Evolutionary conservation across 495 filamentous ascomycete species (phyloP).

Genomic region (Penicilliopsis zonata): DNA sequence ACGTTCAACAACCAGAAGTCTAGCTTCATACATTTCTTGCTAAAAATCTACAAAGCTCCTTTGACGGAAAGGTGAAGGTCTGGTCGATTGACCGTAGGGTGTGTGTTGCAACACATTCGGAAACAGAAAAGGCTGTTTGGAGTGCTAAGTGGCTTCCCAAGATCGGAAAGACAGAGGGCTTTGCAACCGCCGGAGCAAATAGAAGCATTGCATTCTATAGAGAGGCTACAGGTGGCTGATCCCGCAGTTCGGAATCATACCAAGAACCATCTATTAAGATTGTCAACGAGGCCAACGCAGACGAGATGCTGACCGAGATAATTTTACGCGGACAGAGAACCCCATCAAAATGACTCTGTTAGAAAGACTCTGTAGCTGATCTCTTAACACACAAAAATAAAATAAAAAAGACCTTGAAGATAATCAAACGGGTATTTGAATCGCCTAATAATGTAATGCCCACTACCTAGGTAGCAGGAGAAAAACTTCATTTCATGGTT

Average conservation of each 20-base stretch:
- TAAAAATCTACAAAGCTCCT: constrained; percentile 44
- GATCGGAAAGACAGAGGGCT: constrained; percentile 63
- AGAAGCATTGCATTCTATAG: constrained; percentile 77
- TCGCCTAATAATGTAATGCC: not conserved
- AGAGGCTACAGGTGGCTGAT: constrained; percentile 71
- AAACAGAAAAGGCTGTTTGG: constrained; percentile 82
- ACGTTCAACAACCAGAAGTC: too few relatives aligned
- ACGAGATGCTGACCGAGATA: too few relatives aligned
- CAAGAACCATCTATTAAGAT: too few relatives aligned
- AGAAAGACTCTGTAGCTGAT: too few relatives aligned
- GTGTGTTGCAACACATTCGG: constrained; percentile 88
- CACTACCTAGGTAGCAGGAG: not conserved
- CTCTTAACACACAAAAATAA: too few relatives aligned
- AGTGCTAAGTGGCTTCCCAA: constrained; percentile 81
- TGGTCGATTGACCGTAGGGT: constrained; percentile 74
- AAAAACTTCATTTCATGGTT: constrained; percentile 34
- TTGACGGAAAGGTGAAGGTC: constrained; percentile 89
- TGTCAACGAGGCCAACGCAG: too few relatives aligned
- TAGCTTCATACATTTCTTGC: too few relatives aligned
- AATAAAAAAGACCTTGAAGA: too few relatives aligned
- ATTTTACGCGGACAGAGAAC: too few relatives aligned
- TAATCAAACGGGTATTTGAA: not conserved
- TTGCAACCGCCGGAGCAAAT: constrained; percentile 75
- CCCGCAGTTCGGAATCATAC: too few relatives aligned
- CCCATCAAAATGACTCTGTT: too few relatives aligned